Evolutionary conservation across 169 alveolate genomes (phyloP).

Genomic region (Nephromyces sp.): DNA sequence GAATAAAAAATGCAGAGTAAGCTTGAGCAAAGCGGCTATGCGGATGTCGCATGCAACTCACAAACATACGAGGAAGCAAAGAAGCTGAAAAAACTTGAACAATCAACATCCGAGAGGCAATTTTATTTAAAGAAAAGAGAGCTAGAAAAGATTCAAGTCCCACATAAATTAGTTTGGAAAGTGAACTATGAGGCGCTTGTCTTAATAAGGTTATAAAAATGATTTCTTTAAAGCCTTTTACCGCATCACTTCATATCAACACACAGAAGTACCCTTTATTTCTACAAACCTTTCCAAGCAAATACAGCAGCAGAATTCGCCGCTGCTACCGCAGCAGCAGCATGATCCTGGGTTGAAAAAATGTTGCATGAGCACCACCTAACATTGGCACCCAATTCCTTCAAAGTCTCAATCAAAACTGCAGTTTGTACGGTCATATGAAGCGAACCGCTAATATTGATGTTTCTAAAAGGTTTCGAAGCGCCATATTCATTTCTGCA

Average conservation of each 20-base stretch:
- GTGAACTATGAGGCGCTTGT: background rate
- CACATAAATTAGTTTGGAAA: no score
- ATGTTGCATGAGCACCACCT: constrained; percentile 97
- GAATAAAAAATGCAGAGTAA: no score
- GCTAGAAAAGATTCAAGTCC: no score
- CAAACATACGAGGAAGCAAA: no score
- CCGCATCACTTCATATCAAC: background rate
- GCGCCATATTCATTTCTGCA: constrained; percentile 77
- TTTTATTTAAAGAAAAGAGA: no score
- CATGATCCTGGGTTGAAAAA: constrained; percentile 93
- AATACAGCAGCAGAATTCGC: constrained; percentile 81
- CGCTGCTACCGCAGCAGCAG: constrained; percentile 87
- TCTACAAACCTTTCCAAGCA: constrained; percentile 86
- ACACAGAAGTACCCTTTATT: background rate
- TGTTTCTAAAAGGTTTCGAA: constrained; percentile 81
- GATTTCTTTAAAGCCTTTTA: background rate
- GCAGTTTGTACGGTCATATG: constrained; percentile 95
- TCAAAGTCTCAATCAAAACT: constrained; percentile 75
- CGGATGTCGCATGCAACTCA: no score
- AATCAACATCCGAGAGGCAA: no score
- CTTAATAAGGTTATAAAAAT: background rate
- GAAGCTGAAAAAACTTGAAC: no score
- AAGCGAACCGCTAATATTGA: constrained; percentile 88
- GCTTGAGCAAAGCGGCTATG: no score
- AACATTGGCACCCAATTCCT: constrained; percentile 86